Conservation (phyloP, 371 early-diverging fungal genomes). For the Basidiobolus meristosporus region DNA sequence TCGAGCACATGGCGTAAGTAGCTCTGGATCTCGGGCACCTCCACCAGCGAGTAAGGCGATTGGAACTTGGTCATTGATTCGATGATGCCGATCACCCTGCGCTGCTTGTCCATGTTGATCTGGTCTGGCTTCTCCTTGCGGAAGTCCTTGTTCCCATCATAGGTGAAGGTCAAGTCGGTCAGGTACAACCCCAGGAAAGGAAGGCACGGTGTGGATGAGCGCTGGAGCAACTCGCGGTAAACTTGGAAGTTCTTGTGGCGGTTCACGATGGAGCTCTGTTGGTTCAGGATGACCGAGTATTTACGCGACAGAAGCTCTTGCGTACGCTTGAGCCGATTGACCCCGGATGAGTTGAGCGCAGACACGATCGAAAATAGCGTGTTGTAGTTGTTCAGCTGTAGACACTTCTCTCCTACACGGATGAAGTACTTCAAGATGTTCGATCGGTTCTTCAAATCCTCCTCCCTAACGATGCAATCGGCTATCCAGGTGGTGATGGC, state of each 20-base stretch:
- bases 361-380: conserved; percentile 78
- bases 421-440: conserved; percentile 68
- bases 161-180: conserved; percentile 84
- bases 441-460: conserved; percentile 59
- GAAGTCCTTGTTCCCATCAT: conserved; percentile 60
- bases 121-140: conserved; percentile 14
- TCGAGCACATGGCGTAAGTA: not conserved
- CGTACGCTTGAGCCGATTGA: conserved; percentile 78
- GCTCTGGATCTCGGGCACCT: conserved; percentile 20
- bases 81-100: conserved; percentile 38
- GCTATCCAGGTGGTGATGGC: conserved; percentile 38
- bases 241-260: conserved; percentile 63
- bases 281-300: conserved; percentile 21
- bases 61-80: conserved; percentile 66
- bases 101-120: conserved; percentile 71
- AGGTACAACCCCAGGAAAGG: conserved; percentile 79
- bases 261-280: conserved; percentile 34
- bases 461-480: conserved; percentile 47
- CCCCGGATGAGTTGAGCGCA: conserved; percentile 72
- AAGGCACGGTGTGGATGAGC: conserved; percentile 76
- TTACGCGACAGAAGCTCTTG: conserved; percentile 17
- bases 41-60: conserved; percentile 31
- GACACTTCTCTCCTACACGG: conserved; percentile 24
- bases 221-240: conserved; percentile 73
- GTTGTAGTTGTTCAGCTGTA: conserved; percentile 75